Percentiles rank a stretch among this genome's conserved stretches.
phyloP scores from a whole-genome alignment of 2,329 filamentous ascomycete genomes.

The Hymenoscyphus albidus region DNA sequence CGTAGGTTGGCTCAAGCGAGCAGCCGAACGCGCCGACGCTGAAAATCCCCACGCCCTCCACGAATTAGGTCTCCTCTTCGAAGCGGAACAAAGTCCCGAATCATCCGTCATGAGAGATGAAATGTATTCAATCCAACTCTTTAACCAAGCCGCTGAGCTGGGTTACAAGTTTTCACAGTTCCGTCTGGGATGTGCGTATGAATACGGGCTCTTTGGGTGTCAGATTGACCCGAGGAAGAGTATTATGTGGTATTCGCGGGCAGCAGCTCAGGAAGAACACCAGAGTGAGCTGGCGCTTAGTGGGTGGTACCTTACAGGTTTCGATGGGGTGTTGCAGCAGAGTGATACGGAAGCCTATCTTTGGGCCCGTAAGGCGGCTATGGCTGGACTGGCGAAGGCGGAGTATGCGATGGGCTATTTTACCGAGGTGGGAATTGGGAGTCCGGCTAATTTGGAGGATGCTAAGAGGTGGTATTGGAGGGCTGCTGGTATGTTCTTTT shows the following conservation, averaged over 20 bases:
- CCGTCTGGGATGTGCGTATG: constrained; percentile 79
- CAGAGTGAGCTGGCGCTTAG: constrained; percentile 81
- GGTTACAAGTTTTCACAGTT: constrained; percentile 96
- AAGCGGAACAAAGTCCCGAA: constrained; percentile 54
- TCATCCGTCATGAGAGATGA: constrained; percentile 73
- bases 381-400: constrained; percentile 83
- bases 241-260: constrained; percentile 91
- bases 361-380: constrained; percentile 91
- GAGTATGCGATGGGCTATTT: constrained; percentile 99
- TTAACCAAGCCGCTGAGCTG: constrained; percentile 78
- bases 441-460: constrained; percentile 81
- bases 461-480: constrained; percentile 98
- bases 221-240: constrained; percentile 77
- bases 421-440: constrained; percentile 90
- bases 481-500: constrained; percentile 74
- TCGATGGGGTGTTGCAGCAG: constrained; percentile 80
- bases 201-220: constrained; percentile 82
- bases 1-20: constrained; percentile 87
- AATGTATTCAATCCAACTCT: constrained; percentile 73
- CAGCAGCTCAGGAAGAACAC: constrained; percentile 90
- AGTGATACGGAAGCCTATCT: constrained; percentile 95
- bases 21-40: constrained; percentile 78
- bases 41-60: constrained; percentile 96
- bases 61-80: constrained; percentile 69
- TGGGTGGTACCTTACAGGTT: constrained; percentile 94